phyloP scores from a whole-genome alignment of 352 stramenopile species.

The Pythium catenulatum region DNA sequence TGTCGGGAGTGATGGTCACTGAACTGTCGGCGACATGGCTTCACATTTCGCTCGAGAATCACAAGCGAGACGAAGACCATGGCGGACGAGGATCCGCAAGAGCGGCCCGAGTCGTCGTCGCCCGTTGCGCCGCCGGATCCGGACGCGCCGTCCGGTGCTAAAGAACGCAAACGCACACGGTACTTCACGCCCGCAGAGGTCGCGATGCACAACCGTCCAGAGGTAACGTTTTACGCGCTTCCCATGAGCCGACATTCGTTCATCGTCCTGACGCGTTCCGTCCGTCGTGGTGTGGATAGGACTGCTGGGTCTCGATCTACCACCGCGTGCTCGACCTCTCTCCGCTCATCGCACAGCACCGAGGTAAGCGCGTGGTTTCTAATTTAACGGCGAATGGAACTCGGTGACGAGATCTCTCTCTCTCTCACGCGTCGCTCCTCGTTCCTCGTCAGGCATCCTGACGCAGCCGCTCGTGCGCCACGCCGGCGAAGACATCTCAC shows the following conservation, averaged over 20 bases:
- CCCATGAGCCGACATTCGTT: no score
- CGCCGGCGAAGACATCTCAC: conserved; percentile 94
- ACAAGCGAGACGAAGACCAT: background rate
- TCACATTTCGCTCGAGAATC: background rate
- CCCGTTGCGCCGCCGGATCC: background rate
- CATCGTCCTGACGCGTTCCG: no score
- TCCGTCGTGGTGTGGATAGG: no score
- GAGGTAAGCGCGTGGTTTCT: conserved; percentile 58
- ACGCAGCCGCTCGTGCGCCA: conserved; percentile 89
- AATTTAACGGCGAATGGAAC: background rate
- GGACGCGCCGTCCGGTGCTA: background rate
- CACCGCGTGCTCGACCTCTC: conserved; percentile 92
- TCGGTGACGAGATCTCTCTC: background rate
- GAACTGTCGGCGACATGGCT: conserved; percentile 16
- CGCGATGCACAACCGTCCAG: conserved; percentile 86
- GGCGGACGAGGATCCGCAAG: conserved; percentile 27
- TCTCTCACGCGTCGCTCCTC: background rate
- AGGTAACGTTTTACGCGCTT: no score
- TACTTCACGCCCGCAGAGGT: conserved; percentile 93
- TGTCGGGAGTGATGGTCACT: background rate
- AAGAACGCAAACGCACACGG: conserved; percentile 29
- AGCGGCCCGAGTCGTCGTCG: background rate
- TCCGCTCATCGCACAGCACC: conserved; percentile 80
- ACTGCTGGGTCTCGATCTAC: conserved; percentile 89
- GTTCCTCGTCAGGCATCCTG: conserved; percentile 80